These are phyloP conservation scores for Candida albicans DNA, from an alignment of 1,139 yeast genomes.

Conservation along the genomic window DNA sequence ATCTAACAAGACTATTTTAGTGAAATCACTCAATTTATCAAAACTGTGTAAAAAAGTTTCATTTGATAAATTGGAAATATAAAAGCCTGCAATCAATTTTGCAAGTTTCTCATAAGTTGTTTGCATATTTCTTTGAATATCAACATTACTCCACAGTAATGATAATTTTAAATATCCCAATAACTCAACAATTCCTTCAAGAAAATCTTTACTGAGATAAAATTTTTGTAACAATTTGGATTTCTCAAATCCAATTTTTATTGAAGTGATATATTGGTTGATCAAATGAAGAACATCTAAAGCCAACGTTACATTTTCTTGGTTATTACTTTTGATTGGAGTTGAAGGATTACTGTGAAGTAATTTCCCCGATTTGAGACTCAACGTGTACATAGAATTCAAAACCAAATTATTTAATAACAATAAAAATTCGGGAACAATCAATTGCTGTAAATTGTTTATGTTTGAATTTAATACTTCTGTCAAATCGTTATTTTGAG, in stretches of 20 bases:
- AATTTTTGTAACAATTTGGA: constrained; percentile 22
- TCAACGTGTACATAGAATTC: constrained; percentile 33
- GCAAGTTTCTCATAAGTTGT: constrained; percentile 25
- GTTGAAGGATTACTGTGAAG: constrained; percentile 38
- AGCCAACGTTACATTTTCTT: constrained; percentile 24
- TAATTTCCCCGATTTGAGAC: constrained; percentile 37
- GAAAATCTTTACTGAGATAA: constrained; percentile 33
- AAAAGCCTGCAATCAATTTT: constrained; percentile 29
- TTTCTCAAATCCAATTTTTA: constrained; percentile 31
- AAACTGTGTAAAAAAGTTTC: constrained; percentile 24
- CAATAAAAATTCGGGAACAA: constrained; percentile 41
- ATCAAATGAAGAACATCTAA: constrained; percentile 37
- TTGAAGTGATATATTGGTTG: constrained; percentile 33
- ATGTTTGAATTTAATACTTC: constrained; percentile 13
- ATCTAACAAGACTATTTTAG: constrained; percentile 33
- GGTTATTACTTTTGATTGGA: constrained; percentile 19
- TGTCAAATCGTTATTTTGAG: constrained; percentile 9
- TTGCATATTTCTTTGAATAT: constrained; percentile 20
- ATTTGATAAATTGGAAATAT: constrained; percentile 28
- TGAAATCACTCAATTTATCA: constrained; percentile 24
- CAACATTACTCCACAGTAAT: constrained; percentile 24
- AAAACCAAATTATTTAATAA: constrained; percentile 43
- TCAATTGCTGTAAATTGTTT: constrained; percentile 20
- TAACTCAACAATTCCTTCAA: constrained; percentile 43
- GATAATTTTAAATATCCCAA: constrained; percentile 35